These are phyloP conservation scores for Fusarium setosum DNA, from an alignment of 2,329 filamentous ascomycete genomes.

Conservation along the genomic window DNA sequence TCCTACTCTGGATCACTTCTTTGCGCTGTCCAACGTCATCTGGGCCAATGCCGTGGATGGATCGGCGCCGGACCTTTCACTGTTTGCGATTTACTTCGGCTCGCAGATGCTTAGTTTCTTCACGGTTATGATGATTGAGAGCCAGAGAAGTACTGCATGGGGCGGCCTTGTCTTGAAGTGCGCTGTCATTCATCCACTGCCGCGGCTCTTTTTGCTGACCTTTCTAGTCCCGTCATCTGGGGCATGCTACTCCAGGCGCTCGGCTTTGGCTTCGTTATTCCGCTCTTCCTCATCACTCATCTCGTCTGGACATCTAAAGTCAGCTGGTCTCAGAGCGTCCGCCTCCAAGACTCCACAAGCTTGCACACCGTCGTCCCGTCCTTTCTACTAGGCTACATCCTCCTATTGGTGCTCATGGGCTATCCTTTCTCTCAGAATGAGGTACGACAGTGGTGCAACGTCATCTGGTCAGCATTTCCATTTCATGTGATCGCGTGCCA, in stretches of 20 bases:
- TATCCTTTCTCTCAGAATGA: conserved; percentile 33
- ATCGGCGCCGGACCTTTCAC: conserved; percentile 32
- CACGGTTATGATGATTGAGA: conserved; percentile 35
- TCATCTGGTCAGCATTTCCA: conserved; percentile 38
- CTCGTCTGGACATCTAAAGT: conserved; percentile 30
- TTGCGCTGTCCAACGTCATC: conserved; percentile 33
- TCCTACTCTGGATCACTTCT: conserved; percentile 24
- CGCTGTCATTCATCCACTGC: not conserved
- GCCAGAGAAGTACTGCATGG: conserved; percentile 20
- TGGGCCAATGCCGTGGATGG: conserved; percentile 40
- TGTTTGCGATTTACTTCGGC: conserved; percentile 37
- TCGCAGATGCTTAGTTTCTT: conserved; percentile 35
- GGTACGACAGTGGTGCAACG: conserved; percentile 37
- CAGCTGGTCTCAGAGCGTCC: conserved; percentile 14
- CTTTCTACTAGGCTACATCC: conserved; percentile 36
- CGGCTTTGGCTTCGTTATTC: conserved; percentile 38
- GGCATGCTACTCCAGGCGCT: conserved; percentile 32
- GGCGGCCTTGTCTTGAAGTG: conserved; percentile 35
- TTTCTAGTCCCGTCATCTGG: conserved; percentile 38
- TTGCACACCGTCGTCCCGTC: conserved; percentile 34
- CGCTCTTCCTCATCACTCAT: conserved; percentile 35
- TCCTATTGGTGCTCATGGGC: conserved; percentile 26
- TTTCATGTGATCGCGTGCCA: conserved; percentile 30
- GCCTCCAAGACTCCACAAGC: conserved; percentile 29
- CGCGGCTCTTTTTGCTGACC: not conserved